Conservation (phyloP, 2,329 filamentous ascomycete genomes). For the Cryphonectria carpinicola region DNA sequence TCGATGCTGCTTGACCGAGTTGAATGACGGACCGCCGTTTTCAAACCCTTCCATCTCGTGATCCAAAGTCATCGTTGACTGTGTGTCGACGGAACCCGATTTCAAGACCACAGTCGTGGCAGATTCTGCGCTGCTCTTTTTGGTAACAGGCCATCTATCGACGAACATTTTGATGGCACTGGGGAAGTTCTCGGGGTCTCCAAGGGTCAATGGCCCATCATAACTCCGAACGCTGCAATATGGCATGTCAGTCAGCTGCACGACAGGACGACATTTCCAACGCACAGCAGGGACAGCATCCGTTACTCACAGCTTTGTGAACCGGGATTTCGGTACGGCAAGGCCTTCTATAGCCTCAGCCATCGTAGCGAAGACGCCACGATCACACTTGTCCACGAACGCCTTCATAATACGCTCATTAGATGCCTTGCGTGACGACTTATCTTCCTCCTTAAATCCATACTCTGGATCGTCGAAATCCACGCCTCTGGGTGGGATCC, state of each 20-base stretch:
- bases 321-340: conserved; percentile 75
- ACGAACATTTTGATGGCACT: conserved; percentile 81
- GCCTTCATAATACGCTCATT: conserved; percentile 73
- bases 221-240: conserved; percentile 65
- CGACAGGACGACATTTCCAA: neutral
- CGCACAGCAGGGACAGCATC: neutral
- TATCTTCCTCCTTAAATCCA: conserved; percentile 90
- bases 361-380: conserved; percentile 80
- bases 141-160: conserved; percentile 87
- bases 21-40: conserved; percentile 51
- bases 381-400: conserved; percentile 67
- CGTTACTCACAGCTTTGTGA: conserved; percentile 58
- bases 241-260: neutral
- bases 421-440: conserved; percentile 69
- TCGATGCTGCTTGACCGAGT: conserved; percentile 74
- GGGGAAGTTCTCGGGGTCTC: conserved; percentile 73
- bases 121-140: conserved; percentile 72
- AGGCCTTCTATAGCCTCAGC: conserved; percentile 83
- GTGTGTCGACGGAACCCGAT: conserved; percentile 51
- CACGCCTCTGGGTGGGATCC: conserved; percentile 63
- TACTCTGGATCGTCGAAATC: conserved; percentile 93
- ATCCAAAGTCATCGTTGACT: conserved; percentile 54
- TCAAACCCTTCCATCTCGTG: conserved; percentile 55
- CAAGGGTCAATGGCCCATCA: conserved; percentile 78
- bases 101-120: conserved; percentile 76